Evolutionary conservation across 768 basidiomycete species (phyloP).

Genomic region (Gymnopilus junonius): DNA sequence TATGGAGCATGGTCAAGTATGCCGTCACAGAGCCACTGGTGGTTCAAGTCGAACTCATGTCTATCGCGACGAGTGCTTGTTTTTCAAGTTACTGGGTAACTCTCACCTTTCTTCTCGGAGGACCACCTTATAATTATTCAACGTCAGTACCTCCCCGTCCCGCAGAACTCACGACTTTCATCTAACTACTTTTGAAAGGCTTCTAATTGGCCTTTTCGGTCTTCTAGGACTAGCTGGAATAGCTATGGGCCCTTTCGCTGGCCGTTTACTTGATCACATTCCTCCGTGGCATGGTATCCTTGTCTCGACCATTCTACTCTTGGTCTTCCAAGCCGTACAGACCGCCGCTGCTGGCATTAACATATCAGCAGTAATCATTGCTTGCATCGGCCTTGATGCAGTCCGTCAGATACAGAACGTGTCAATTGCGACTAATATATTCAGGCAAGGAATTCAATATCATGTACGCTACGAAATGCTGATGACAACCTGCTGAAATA

Average conservation of each 20-base stretch:
- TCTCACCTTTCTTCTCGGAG: slow-evolving; percentile 79
- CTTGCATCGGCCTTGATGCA: slow-evolving; percentile 63
- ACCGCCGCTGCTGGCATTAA: slow-evolving; percentile 60
- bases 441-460: slow-evolving; percentile 33
- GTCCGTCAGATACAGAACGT: slow-evolving; percentile 68
- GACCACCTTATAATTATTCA: slow-evolving; percentile 73
- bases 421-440: slow-evolving; percentile 55
- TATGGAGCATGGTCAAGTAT: slow-evolving; percentile 76
- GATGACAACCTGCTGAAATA: too few relatives aligned
- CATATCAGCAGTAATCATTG: slow-evolving; percentile 62
- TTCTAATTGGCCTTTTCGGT: slow-evolving; percentile 64
- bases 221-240: slow-evolving; percentile 66
- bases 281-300: slow-evolving; percentile 70
- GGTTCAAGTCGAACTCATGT: slow-evolving; percentile 66
- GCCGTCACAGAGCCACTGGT: slow-evolving; percentile 77
- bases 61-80: slow-evolving; percentile 61
- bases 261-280: slow-evolving; percentile 60
- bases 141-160: slow-evolving; percentile 48
- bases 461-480: not conserved
- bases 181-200: slow-evolving; percentile 16
- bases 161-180: not conserved
- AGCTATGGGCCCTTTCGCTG: slow-evolving; percentile 59
- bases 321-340: slow-evolving; percentile 57
- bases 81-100: slow-evolving; percentile 70
- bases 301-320: slow-evolving; percentile 45